Evolutionary conservation across 495 filamentous ascomycete species (phyloP).

Genomic region (Lasiosphaeris hirsuta): DNA sequence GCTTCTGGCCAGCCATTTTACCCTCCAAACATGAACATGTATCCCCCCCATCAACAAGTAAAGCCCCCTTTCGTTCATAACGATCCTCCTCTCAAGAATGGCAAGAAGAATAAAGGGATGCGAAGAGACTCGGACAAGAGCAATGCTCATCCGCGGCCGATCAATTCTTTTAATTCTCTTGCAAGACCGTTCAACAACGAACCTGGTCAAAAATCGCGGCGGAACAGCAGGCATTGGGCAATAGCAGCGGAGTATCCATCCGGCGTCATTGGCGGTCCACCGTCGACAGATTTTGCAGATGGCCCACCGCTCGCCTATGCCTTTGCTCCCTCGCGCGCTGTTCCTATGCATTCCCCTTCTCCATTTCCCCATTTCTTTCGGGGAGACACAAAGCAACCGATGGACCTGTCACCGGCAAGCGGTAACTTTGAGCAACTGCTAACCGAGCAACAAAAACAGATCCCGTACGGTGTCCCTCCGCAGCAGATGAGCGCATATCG

Average conservation of each 20-base stretch:
- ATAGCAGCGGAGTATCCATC: slow-evolving; percentile 23
- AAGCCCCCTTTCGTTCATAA: slow-evolving; percentile 53
- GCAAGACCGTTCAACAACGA: slow-evolving; percentile 20
- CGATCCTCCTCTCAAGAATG: slow-evolving; percentile 28
- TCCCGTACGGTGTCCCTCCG: slow-evolving; percentile 24
- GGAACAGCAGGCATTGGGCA: slow-evolving; percentile 42
- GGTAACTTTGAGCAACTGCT: slow-evolving; percentile 73
- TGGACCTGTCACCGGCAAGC: slow-evolving; percentile 65
- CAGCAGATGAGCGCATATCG: slow-evolving; percentile 28
- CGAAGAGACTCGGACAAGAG: slow-evolving; percentile 45
- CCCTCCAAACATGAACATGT: slow-evolving; percentile 50
- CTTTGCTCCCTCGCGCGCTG: slow-evolving; percentile 28
- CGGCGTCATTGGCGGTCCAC: slow-evolving; percentile 19
- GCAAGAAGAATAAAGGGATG: slow-evolving; percentile 39
- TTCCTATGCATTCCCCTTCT: slow-evolving; percentile 36
- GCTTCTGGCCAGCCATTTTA: slow-evolving; percentile 59
- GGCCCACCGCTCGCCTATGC: slow-evolving; percentile 21
- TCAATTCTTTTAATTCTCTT: slow-evolving; percentile 27
- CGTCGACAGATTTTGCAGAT: slow-evolving; percentile 24
- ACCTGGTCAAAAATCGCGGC: slow-evolving; percentile 29
- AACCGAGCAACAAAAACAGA: slow-evolving; percentile 58
- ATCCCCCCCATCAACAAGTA: slow-evolving; percentile 52
- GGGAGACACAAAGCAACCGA: slow-evolving; percentile 15
- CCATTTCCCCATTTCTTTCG: slow-evolving; percentile 17
- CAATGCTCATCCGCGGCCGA: slow-evolving; percentile 33